A percentile compares a stretch with the other conserved stretches of the same genome.
phyloP scores from a whole-genome alignment of 2,329 filamentous ascomycete species.

The Lojkania enalia region DNA sequence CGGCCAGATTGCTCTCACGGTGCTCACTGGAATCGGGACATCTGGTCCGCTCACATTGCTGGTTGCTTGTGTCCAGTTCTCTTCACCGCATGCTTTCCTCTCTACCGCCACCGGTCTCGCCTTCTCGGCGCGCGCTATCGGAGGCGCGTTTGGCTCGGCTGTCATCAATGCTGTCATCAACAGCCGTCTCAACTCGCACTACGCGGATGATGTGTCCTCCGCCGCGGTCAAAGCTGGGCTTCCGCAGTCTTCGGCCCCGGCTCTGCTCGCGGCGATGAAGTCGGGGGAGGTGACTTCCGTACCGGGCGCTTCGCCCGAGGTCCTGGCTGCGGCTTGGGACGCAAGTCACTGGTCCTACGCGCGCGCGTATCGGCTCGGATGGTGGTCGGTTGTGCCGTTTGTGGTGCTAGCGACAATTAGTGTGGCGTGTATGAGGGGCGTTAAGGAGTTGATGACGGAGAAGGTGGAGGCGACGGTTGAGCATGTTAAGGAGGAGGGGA shows the following conservation, averaged over 20 bases:
- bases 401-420: conserved; percentile 30
- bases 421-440: conserved; percentile 31
- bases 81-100: conserved; percentile 34
- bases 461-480: conserved; percentile 39
- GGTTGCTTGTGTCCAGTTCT: conserved; percentile 38
- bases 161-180: conserved; percentile 37
- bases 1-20: conserved; percentile 31
- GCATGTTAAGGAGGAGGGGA: conserved; percentile 19
- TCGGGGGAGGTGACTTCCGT: conserved; percentile 19
- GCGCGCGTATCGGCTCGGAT: conserved; percentile 32
- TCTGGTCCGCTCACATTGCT: conserved; percentile 37
- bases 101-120: conserved; percentile 38
- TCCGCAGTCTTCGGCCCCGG: conserved; percentile 21
- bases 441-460: conserved; percentile 20
- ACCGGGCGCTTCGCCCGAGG: conserved; percentile 17
- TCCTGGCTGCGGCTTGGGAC: conserved; percentile 26
- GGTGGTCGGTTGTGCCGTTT: conserved; percentile 38
- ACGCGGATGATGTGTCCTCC: conserved; percentile 21
- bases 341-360: conserved; percentile 38
- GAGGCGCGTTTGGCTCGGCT: conserved; percentile 37
- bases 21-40: conserved; percentile 31
- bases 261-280: conserved; percentile 26
- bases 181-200: conserved; percentile 25
- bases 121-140: conserved; percentile 38
- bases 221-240: conserved; percentile 30